Conservation (phyloP, 805 yeast genomes). For the Saturnispora sekii region DNA sequence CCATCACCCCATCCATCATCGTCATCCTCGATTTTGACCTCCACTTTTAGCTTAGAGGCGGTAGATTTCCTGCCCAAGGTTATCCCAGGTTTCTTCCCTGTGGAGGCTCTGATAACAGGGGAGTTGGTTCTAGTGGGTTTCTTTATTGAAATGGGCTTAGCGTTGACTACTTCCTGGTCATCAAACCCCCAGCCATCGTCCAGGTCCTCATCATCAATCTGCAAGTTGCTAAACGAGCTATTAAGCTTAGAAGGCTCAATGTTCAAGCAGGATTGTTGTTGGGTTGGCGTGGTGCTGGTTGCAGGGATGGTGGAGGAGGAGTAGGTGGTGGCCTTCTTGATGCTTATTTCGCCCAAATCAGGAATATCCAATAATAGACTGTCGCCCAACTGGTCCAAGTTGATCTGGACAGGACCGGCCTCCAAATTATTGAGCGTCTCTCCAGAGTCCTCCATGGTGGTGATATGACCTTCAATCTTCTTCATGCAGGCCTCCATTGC, state of each 20-base stretch:
- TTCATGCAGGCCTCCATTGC: conserved; percentile 54
- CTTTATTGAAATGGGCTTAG: not conserved
- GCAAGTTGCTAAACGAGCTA: conserved; percentile 2
- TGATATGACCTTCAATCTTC: conserved; percentile 38
- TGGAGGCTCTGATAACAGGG: not conserved
- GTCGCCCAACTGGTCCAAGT: not conserved
- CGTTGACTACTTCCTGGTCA: conserved; percentile 12
- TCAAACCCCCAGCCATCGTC: conserved; percentile 27
- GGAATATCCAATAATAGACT: conserved; percentile 2
- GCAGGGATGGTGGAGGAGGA: conserved; percentile 6
- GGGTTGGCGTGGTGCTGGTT: not conserved
- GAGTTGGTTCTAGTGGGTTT: conserved; percentile 1
- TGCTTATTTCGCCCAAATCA: conserved; percentile 1
- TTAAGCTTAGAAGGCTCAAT: not conserved
- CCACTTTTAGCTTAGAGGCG: conserved; percentile 24
- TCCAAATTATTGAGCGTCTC: not conserved
- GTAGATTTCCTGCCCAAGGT: conserved; percentile 3
- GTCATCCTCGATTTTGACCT: conserved; percentile 24
- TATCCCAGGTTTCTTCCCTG: conserved; percentile 2
- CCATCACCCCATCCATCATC: conserved; percentile 40
- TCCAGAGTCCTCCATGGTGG: conserved; percentile 3
- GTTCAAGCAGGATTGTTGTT: not conserved
- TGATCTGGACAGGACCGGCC: not conserved
- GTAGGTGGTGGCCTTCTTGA: conserved; percentile 3
- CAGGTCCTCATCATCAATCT: conserved; percentile 15